phyloP scores from a whole-genome alignment of 768 basidiomycete genomes.

The Gloeopeniophorella convolvens region DNA sequence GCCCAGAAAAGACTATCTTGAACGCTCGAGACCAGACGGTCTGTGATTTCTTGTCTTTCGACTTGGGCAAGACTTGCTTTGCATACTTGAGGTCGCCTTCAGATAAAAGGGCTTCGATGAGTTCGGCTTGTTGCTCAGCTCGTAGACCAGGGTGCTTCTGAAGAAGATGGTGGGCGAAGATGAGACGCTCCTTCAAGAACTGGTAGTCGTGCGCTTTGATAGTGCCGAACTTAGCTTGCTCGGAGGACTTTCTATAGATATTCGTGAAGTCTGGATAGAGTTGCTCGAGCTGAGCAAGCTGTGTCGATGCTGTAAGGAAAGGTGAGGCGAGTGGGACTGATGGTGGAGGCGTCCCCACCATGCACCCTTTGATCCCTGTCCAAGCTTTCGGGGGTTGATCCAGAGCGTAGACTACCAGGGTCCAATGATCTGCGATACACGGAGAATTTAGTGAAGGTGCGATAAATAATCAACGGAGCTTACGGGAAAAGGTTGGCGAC shows the following conservation, averaged over 20 bases:
- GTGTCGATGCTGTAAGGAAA: not conserved
- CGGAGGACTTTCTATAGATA: not conserved
- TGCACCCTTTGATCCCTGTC: not conserved
- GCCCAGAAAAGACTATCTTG: not conserved
- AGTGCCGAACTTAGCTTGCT: not conserved
- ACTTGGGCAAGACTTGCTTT: not conserved
- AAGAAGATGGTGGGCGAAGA: not conserved
- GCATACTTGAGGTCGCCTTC: not conserved
- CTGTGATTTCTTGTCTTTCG: not conserved
- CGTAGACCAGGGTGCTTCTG: not conserved
- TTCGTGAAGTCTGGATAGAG: not conserved
- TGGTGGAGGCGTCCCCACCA: not conserved
- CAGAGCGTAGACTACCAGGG: not conserved
- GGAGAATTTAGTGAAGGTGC: not conserved
- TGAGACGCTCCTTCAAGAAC: not conserved
- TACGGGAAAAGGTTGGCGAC: slow-evolving; percentile 3
- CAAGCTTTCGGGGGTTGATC: not conserved
- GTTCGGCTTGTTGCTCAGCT: not conserved
- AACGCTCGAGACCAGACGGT: too few relatives aligned
- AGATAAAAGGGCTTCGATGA: not conserved
- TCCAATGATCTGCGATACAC: not conserved
- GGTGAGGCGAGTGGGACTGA: not conserved
- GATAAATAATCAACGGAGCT: not conserved
- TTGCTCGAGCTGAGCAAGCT: not conserved
- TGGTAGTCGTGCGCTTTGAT: not conserved